These are phyloP conservation scores for Malus hybrid DNA, from an alignment of 331 rosid species.

Conservation along the genomic window DNA sequence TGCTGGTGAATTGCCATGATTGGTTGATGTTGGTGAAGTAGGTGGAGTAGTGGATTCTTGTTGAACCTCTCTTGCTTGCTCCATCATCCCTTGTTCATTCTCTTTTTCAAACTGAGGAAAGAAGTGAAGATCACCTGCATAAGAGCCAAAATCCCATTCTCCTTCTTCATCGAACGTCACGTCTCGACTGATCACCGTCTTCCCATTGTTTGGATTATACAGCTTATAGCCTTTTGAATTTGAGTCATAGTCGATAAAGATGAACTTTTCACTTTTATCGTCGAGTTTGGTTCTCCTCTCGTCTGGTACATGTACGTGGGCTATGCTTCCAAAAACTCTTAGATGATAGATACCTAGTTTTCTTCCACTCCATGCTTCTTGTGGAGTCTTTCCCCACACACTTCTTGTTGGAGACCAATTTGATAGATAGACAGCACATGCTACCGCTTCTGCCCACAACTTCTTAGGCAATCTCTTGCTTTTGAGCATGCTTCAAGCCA, in stretches of 20 bases:
- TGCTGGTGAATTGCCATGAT: no score
- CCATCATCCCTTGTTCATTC: no score
- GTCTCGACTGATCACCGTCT: neutral
- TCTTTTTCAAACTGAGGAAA: no score
- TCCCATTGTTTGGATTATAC: neutral
- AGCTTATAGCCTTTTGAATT: neutral
- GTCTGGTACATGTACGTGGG: neutral
- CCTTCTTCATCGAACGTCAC: neutral
- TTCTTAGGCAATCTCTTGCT: neutral
- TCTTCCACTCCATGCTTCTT: neutral
- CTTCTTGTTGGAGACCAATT: neutral
- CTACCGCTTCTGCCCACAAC: neutral
- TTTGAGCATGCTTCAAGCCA: neutral
- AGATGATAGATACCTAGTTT: neutral
- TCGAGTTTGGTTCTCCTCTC: neutral
- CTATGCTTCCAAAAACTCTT: neutral
- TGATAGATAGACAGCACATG: neutral
- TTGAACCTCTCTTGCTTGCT: no score
- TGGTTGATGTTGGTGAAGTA: no score
- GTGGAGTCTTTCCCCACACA: neutral
- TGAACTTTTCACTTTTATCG: neutral
- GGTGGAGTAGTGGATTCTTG: no score
- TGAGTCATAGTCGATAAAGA: neutral
- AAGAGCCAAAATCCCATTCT: neutral
- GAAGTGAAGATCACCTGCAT: no score